Conservation (phyloP, 257 asterid species). For the Nicotiana attenuata region DNA sequence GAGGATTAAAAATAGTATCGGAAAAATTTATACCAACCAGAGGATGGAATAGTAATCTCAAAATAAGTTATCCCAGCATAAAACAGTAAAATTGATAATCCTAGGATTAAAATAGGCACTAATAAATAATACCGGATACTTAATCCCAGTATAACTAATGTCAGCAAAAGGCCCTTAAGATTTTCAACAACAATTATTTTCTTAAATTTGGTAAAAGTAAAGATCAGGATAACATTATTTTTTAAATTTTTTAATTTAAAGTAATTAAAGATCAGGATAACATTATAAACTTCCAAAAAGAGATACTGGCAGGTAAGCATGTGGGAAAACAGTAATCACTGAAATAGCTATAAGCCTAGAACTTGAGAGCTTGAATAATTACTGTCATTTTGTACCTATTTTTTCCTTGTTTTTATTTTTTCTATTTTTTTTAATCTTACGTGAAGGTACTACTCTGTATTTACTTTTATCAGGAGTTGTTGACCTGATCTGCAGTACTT, state of each 20-base stretch:
- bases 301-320: neutral
- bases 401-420: neutral
- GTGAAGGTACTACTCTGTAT: neutral
- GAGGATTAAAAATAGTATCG: too few species aligned
- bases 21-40: too few species aligned
- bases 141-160: too few species aligned
- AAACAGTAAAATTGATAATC: too few species aligned
- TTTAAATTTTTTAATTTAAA: too few species aligned
- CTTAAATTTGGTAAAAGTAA: neutral
- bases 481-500: neutral
- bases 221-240: neutral
- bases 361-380: neutral
- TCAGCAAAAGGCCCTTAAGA: neutral
- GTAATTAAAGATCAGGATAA: neutral
- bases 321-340: slow-evolving; percentile 6
- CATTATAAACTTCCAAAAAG: neutral
- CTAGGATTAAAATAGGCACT: too few species aligned
- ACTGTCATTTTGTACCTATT: neutral
- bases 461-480: neutral
- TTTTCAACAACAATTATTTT: too few species aligned
- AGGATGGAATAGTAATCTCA: too few species aligned
- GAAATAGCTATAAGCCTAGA: slow-evolving; percentile 10
- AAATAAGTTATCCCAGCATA: too few species aligned
- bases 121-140: too few species aligned
- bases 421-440: neutral